phyloP scores from a whole-genome alignment of 768 basidiomycete genomes.

The Lenzites betulinus region DNA sequence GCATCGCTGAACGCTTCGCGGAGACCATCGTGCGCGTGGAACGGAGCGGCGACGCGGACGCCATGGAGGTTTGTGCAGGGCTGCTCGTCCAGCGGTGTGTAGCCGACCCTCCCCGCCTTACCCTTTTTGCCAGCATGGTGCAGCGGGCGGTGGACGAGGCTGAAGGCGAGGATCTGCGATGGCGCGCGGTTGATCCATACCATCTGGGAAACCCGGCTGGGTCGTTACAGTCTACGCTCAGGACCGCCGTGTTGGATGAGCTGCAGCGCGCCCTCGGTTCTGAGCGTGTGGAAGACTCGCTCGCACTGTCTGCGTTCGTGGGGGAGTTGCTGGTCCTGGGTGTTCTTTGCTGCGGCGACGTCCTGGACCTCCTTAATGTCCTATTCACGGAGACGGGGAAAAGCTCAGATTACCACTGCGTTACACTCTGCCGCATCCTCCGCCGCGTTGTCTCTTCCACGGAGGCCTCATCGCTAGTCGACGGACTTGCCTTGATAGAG shows the following conservation, averaged over 20 bases:
- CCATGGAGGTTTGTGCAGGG: constrained; percentile 51
- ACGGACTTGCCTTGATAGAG: constrained; percentile 17
- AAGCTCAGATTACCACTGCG: constrained; percentile 16
- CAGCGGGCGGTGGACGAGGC: constrained; percentile 48
- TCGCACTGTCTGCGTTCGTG: constrained; percentile 18
- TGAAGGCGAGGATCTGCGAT: constrained; percentile 30
- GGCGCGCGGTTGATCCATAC: constrained; percentile 28
- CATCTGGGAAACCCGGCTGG: constrained; percentile 23
- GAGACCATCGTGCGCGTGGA: constrained; percentile 51
- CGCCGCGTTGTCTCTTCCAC: constrained; percentile 21
- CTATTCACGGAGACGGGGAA: constrained; percentile 19
- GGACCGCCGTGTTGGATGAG: constrained; percentile 11
- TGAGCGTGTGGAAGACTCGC: not conserved
- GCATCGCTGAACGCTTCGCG: constrained; percentile 51
- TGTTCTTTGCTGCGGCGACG: constrained; percentile 24
- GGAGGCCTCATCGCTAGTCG: constrained; percentile 26
- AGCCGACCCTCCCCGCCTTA: constrained; percentile 50
- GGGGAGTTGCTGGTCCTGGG: constrained; percentile 30
- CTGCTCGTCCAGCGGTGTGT: constrained; percentile 57
- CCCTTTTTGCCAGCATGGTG: constrained; percentile 55
- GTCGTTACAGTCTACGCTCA: constrained; percentile 21
- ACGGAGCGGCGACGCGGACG: constrained; percentile 48
- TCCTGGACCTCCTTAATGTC: constrained; percentile 23
- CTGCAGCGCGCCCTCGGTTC: constrained; percentile 4
- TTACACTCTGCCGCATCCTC: constrained; percentile 27